phyloP scores from a whole-genome alignment of 768 basidiomycete species.

The Lactifluus subvellereus region DNA sequence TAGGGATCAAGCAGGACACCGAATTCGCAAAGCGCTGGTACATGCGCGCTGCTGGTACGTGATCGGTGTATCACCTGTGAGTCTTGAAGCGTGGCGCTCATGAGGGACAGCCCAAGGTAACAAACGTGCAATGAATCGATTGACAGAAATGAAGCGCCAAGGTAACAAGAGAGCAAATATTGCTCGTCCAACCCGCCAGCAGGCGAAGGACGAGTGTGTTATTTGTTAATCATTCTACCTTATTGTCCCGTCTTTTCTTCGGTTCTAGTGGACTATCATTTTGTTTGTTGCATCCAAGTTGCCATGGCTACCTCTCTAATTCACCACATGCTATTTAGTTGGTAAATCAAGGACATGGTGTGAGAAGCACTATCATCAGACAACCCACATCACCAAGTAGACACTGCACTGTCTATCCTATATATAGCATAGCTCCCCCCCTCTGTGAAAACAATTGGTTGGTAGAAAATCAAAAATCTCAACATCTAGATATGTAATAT shows the following conservation, averaged over 20 bases:
- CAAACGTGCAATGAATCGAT: constrained; percentile 90
- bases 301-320: not conserved
- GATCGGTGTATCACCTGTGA: not conserved
- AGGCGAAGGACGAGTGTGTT: constrained; percentile 92
- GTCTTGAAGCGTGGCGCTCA: not conserved
- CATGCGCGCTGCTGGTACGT: constrained; percentile 92
- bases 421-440: too few relatives aligned
- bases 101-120: constrained; percentile 80
- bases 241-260: not conserved
- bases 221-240: constrained; percentile 39
- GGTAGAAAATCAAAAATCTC: too few relatives aligned
- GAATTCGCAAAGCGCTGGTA: constrained; percentile 99
- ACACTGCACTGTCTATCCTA: too few relatives aligned
- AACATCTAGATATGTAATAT: too few relatives aligned
- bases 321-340: not conserved
- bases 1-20: constrained; percentile 92
- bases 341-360: not conserved
- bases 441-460: too few relatives aligned
- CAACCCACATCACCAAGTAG: too few relatives aligned
- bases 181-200: constrained; percentile 83
- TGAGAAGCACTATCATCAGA: too few relatives aligned
- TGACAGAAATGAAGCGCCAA: constrained; percentile 92
- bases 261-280: not conserved
- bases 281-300: not conserved
- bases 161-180: constrained; percentile 73